Conservation (phyloP, 1,284 basidiomycete species). For the Chalciporus sp. region DNA sequence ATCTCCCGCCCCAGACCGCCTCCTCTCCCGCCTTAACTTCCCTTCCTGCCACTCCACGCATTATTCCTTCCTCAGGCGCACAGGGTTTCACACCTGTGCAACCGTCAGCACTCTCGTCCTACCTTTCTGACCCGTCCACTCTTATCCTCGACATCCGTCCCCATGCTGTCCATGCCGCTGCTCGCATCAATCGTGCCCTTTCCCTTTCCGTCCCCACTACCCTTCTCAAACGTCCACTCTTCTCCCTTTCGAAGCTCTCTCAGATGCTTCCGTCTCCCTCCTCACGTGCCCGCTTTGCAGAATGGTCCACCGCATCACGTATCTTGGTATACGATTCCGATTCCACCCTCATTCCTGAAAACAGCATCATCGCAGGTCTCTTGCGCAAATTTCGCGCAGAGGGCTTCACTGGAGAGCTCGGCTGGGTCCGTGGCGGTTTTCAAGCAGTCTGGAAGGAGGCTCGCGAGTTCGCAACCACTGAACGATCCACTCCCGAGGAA, state of each 20-base stretch:
- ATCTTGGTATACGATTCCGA: conserved; percentile 88
- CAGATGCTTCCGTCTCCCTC: conserved; percentile 71
- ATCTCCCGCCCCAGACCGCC: background rate
- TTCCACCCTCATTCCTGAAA: conserved; percentile 57
- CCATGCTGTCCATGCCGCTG: conserved; percentile 68
- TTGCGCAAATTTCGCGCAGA: conserved; percentile 82
- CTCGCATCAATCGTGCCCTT: conserved; percentile 73
- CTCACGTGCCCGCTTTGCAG: conserved; percentile 61
- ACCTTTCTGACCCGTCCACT: conserved; percentile 35
- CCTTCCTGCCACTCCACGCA: background rate
- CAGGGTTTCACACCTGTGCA: conserved; percentile 35
- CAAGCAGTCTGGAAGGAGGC: conserved; percentile 63
- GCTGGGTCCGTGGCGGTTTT: conserved; percentile 83
- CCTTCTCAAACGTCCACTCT: conserved; percentile 86
- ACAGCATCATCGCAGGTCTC: conserved; percentile 76
- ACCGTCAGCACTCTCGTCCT: conserved; percentile 35
- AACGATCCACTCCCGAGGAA: conserved; percentile 47
- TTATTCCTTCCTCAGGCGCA: background rate
- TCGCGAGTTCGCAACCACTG: conserved; percentile 53
- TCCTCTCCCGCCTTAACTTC: conserved; percentile 7
- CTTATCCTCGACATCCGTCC: conserved; percentile 89
- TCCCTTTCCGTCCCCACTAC: conserved; percentile 94
- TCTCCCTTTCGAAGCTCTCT: conserved; percentile 72
- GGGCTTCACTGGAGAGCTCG: conserved; percentile 66
- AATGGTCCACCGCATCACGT: conserved; percentile 55